phyloP scores from a whole-genome alignment of 1,284 basidiomycete species.

The Naganishia albida region DNA sequence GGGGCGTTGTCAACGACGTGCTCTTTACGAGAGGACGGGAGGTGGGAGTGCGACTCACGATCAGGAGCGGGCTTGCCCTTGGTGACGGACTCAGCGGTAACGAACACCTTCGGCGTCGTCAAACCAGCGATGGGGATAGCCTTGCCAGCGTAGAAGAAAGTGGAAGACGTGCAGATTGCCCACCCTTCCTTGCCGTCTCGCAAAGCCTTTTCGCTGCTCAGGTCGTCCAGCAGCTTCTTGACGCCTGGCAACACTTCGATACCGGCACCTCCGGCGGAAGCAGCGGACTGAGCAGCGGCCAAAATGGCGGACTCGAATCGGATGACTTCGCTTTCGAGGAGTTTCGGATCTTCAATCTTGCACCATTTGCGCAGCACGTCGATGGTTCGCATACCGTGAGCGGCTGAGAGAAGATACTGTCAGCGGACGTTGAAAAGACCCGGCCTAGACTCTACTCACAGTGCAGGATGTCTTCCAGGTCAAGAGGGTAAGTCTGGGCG shows the following conservation, averaged over 20 bases:
- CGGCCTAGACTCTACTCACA: slow-evolving; percentile 41
- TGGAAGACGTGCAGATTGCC: slow-evolving; percentile 54
- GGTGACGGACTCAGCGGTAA: slow-evolving; percentile 56
- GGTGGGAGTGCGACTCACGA: slow-evolving; percentile 37
- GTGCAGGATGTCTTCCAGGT: slow-evolving; percentile 51
- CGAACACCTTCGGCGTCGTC: slow-evolving; percentile 53
- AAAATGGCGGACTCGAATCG: slow-evolving; percentile 54
- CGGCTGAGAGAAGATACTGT: slow-evolving; percentile 36
- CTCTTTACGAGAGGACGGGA: too few species aligned
- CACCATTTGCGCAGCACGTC: slow-evolving; percentile 54
- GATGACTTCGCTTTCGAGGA: slow-evolving; percentile 49
- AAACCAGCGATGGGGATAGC: slow-evolving; percentile 53
- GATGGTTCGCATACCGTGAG: slow-evolving; percentile 53
- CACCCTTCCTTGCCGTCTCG: slow-evolving; percentile 51
- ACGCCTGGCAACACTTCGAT: slow-evolving; percentile 54
- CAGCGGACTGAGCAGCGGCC: slow-evolving; percentile 49
- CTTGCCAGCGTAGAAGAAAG: slow-evolving; percentile 53
- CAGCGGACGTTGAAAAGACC: background rate
- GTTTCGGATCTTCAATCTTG: slow-evolving; percentile 47
- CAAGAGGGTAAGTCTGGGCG: slow-evolving; percentile 48
- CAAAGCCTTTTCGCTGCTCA: slow-evolving; percentile 43
- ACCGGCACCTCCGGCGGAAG: slow-evolving; percentile 44
- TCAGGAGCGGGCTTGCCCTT: slow-evolving; percentile 58
- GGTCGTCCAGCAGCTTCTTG: slow-evolving; percentile 45
- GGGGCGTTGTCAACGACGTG: background rate